These are phyloP conservation scores for Cephalotrichum gorgonifer DNA, from an alignment of 2,329 filamentous ascomycete genomes.

Conservation along the genomic window DNA sequence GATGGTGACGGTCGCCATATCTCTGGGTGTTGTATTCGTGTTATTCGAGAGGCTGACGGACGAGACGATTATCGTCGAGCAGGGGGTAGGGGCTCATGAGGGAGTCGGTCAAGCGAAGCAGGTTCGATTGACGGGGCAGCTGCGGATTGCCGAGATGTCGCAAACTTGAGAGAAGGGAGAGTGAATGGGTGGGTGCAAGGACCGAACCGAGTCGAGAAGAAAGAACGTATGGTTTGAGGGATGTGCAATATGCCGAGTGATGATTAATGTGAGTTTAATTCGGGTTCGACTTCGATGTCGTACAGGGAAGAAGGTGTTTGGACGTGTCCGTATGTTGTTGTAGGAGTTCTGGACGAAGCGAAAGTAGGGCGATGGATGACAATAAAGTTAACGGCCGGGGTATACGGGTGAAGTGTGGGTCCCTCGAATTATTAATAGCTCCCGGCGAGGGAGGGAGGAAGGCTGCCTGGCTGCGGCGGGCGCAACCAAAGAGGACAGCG, in stretches of 20 bases:
- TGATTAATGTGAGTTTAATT: no score
- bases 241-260: no score
- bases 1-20: slow-evolving; percentile 4
- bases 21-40: background rate
- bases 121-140: background rate
- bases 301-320: no score
- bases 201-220: no score
- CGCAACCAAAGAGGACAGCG: background rate
- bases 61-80: no score
- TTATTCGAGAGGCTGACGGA: background rate
- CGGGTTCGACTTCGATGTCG: no score
- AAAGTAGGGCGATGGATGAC: background rate
- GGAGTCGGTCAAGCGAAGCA: background rate
- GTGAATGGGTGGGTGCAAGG: no score
- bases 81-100: no score
- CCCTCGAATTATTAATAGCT: background rate
- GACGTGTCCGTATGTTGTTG: no score
- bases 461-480: background rate
- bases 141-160: no score
- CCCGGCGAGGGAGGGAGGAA: background rate
- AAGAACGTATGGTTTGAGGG: no score
- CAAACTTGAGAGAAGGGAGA: no score
- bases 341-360: background rate
- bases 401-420: background rate
- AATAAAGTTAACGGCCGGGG: background rate